Base-by-base conservation (phyloP, 2,329 filamentous ascomycete genomes). In the Sphaerulina vaccinii region DNA sequence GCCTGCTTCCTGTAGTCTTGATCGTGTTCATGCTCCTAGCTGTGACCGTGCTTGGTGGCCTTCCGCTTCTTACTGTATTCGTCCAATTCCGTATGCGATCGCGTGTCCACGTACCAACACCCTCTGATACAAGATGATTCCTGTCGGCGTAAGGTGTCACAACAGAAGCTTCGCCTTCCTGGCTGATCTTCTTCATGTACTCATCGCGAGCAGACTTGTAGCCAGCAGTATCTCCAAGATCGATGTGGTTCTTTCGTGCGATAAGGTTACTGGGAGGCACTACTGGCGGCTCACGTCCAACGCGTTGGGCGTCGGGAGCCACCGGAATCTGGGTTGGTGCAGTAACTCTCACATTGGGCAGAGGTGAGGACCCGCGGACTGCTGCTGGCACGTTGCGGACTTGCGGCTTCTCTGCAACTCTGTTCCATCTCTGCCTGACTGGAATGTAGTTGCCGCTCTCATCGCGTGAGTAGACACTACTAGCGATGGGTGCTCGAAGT, bases 381-480 rank as follows among this genome's bases (percentile, higher is more conserved):
- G 35, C 15, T 15, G 35, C 27, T 29, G 27, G 27, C 10, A 3
- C n/a, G 27, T 32, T 32, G n/a, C 27, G 27, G 10, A 32, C 10
- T 32, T 32, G 10, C 27, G 27, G n/a, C n/a, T 13, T 10, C 5
- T 11, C 27, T 32, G 27, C 7, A 32, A 10, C n/a, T 13, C 32
- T 40, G 45, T 32, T 16, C 45, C 45, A 49, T 15, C 13, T 33
- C 6, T 40, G 45, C 22, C 45, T 40, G 16, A 49, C 36, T 7
- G 45, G 45, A 29, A 49, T 32, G 9, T 49, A 49, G 8, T 49
- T 19, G 16, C 45, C 32, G 23, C 33, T 29, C 18, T 43, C 44
- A 9, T 52, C 44, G 21, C 40, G 39, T 13, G 43, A 48, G 23
- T 52, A 48, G n/a, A 52, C 38, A 22, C 50, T 52, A 23, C 50